Conservation (phyloP, 2,329 filamentous ascomycete genomes). For the Colletotrichum falcatum region DNA sequence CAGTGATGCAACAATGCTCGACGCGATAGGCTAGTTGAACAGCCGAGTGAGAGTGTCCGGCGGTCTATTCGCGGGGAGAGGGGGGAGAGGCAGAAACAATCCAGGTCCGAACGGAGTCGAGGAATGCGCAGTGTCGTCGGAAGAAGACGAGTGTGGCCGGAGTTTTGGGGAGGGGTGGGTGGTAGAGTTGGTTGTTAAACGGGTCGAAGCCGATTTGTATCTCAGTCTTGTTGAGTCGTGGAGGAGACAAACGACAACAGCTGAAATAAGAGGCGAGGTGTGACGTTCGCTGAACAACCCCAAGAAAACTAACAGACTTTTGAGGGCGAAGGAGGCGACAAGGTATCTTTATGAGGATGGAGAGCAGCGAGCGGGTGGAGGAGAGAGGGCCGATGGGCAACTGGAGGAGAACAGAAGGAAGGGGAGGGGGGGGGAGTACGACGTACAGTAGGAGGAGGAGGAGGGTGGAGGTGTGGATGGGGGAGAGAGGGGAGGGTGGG, state of each 20-base stretch:
- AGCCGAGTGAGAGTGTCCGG: slow-evolving; percentile 13
- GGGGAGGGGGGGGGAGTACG: not conserved
- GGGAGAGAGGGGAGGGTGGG: slow-evolving; percentile 3
- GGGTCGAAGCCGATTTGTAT: not conserved
- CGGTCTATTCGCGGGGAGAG: slow-evolving; percentile 28
- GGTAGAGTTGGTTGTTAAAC: not conserved
- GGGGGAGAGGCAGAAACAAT: slow-evolving; percentile 32
- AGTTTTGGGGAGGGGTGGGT: slow-evolving; percentile 26
- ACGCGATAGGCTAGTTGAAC: slow-evolving; percentile 4
- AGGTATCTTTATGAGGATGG: slow-evolving; percentile 26
- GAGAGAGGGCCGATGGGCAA: not conserved
- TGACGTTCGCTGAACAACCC: slow-evolving; percentile 29
- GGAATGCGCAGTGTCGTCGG: slow-evolving; percentile 28
- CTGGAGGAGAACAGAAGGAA: slow-evolving; percentile 35
- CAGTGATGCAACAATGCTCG: slow-evolving; percentile 15
- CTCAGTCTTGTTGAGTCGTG: slow-evolving; percentile 12
- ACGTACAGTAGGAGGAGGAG: too few species aligned
- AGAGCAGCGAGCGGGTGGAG: slow-evolving; percentile 11
- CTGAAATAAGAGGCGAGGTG: slow-evolving; percentile 40
- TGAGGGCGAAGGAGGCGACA: slow-evolving; percentile 31
- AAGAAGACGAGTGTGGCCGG: slow-evolving; percentile 29
- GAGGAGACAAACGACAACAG: slow-evolving; percentile 25
- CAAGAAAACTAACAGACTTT: slow-evolving; percentile 17
- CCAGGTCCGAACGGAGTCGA: slow-evolving; percentile 35
- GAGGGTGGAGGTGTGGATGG: not conserved